These are phyloP conservation scores for Vanrija humicola DNA, from an alignment of 1,284 basidiomycete genomes.

Conservation along the genomic window DNA sequence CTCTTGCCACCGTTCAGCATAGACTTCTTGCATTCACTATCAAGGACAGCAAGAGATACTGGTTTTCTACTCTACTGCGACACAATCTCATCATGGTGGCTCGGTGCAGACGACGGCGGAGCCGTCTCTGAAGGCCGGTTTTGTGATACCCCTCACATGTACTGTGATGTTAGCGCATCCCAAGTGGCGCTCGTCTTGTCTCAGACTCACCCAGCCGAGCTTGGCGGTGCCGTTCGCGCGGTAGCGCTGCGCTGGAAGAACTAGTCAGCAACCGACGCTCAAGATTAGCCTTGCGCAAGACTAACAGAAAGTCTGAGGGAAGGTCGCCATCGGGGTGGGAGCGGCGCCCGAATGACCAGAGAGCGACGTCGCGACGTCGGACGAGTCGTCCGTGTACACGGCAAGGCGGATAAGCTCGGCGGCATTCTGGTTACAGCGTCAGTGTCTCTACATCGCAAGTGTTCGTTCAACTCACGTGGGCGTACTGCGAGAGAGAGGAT, in stretches of 20 bases:
- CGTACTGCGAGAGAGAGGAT: not conserved
- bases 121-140: not conserved
- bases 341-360: not conserved
- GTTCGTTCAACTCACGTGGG: not conserved
- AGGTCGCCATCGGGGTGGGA: too few relatives aligned
- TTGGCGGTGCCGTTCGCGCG: not conserved
- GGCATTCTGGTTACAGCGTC: constrained; percentile 23
- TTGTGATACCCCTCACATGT: not conserved
- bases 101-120: not conserved
- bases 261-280: too few relatives aligned
- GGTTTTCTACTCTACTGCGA: too few relatives aligned
- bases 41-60: too few relatives aligned
- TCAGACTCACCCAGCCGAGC: not conserved
- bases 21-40: too few relatives aligned
- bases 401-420: constrained; percentile 35
- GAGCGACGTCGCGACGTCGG: constrained; percentile 1
- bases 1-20: too few relatives aligned
- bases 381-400: constrained; percentile 39
- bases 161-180: not conserved
- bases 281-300: too few relatives aligned
- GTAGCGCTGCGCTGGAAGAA: not conserved
- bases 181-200: too few relatives aligned
- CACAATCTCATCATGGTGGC: too few relatives aligned
- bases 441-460: not conserved
- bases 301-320: too few relatives aligned